Evolutionary conservation across 1,139 yeast species (phyloP).

Genomic region (Candida smagusa): DNA sequence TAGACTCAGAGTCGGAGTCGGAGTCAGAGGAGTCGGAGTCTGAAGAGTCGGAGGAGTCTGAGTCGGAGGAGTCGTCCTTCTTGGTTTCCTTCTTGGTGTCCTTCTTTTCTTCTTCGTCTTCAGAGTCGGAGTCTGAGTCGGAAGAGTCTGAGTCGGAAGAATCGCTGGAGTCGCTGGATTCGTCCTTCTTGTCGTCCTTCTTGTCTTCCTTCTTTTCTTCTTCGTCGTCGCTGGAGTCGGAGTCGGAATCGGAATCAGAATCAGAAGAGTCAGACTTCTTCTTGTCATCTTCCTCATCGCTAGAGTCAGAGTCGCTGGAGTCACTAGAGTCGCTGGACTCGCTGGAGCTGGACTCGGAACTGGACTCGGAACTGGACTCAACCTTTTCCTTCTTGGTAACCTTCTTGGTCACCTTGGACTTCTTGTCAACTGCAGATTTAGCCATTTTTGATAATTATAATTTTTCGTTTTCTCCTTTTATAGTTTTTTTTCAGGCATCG

Average conservation of each 20-base stretch:
- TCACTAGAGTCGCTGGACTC: conserved; percentile 16
- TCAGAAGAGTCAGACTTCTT: conserved; percentile 13
- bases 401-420: conserved; percentile 20
- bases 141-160: conserved; percentile 20
- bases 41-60: conserved; percentile 15
- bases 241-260: conserved; percentile 22
- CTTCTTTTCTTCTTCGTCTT: conserved; percentile 16
- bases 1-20: conserved; percentile 20
- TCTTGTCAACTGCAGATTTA: conserved; percentile 22
- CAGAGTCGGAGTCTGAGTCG: conserved; percentile 18
- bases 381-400: conserved; percentile 16
- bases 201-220: conserved; percentile 12
- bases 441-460: conserved; percentile 8
- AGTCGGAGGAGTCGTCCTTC: conserved; percentile 9
- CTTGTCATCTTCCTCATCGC: not conserved
- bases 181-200: conserved; percentile 8
- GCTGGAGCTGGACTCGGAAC: conserved; percentile 21
- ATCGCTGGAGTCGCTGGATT: conserved; percentile 12
- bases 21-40: conserved; percentile 28
- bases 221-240: conserved; percentile 19
- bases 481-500: conserved; percentile 7
- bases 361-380: conserved; percentile 16
- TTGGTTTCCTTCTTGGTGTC: conserved; percentile 5
- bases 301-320: conserved; percentile 7
- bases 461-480: conserved; percentile 4